A percentile compares a stretch with the other conserved stretches of the same genome.
These are phyloP conservation scores for Pythium chondricola DNA, from an alignment of 352 stramenopile genomes.

Conservation along the genomic window DNA sequence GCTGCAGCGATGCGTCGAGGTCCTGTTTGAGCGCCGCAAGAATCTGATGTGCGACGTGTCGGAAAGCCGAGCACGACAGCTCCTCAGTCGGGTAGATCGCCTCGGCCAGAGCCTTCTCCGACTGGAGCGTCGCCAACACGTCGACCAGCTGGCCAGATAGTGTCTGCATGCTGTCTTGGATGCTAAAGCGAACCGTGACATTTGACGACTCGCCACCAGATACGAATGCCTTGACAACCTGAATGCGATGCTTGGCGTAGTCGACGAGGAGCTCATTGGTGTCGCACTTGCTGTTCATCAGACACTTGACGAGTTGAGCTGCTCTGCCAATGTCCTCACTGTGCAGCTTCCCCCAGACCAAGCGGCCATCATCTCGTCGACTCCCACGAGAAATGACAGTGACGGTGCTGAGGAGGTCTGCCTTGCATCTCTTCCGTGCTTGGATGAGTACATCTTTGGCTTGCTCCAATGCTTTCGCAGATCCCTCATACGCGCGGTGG, in stretches of 20 bases:
- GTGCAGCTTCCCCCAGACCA: constrained; percentile 42
- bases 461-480: constrained; percentile 61
- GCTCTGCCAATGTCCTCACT: constrained; percentile 46
- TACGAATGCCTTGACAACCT: constrained; percentile 51
- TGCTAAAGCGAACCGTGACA: constrained; percentile 33
- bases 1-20: constrained; percentile 24
- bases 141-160: constrained; percentile 35
- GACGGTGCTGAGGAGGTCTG: constrained; percentile 67
- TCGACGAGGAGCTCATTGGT: constrained; percentile 45
- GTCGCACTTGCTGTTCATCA: constrained; percentile 50
- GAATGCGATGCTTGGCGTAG: constrained; percentile 66
- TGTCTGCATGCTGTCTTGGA: constrained; percentile 22
- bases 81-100: constrained; percentile 59
- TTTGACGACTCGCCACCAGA: constrained; percentile 20
- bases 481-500: constrained; percentile 71
- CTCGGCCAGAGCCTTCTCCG: constrained; percentile 45
- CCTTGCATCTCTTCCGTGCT: constrained; percentile 54
- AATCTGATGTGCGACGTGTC: constrained; percentile 39
- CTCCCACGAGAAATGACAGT: constrained; percentile 47
- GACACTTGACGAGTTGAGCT: constrained; percentile 51
- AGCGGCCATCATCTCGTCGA: constrained; percentile 15
- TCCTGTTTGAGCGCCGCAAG: constrained; percentile 51
- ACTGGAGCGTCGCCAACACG: constrained; percentile 47
- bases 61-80: constrained; percentile 53
- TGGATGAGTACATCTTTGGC: constrained; percentile 52